These are phyloP conservation scores for Persicaria maculosa DNA, from an alignment of 148 eudicot genomes.

Conservation along the genomic window DNA sequence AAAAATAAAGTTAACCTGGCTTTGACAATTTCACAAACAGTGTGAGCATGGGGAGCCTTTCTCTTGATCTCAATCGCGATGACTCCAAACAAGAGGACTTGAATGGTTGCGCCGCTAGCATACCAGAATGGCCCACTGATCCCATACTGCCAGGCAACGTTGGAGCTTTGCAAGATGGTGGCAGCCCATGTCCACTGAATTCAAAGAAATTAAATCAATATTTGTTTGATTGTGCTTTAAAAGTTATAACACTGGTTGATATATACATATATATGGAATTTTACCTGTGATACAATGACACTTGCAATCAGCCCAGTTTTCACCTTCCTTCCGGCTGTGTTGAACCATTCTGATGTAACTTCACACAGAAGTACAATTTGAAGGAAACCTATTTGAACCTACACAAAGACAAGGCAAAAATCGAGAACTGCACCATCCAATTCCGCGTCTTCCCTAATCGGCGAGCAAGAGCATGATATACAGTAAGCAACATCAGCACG, in stretches of 20 bases:
- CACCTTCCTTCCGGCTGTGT: slow-evolving; percentile 95
- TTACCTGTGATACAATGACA: slow-evolving; percentile 90
- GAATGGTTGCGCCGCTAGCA: slow-evolving; percentile 91
- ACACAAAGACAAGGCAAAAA: not conserved
- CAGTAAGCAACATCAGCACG: slow-evolving; percentile 97
- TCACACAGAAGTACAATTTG: not conserved
- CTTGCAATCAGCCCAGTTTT: slow-evolving; percentile 96
- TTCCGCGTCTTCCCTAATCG: slow-evolving; percentile 89
- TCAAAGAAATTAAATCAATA: no score
- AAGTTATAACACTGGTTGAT: no score
- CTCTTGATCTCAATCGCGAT: slow-evolving; percentile 98
- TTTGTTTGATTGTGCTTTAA: no score
- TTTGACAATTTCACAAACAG: slow-evolving; percentile 90
- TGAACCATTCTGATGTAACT: slow-evolving; percentile 87
- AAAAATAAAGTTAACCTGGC: slow-evolving; percentile 44
- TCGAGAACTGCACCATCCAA: slow-evolving; percentile 65
- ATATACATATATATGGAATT: no score
- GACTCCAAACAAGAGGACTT: slow-evolving; percentile 86
- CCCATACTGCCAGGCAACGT: slow-evolving; percentile 95
- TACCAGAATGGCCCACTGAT: slow-evolving; percentile 97
- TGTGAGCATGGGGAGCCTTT: slow-evolving; percentile 93
- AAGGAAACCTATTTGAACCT: not conserved
- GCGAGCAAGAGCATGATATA: slow-evolving; percentile 81
- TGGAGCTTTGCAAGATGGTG: slow-evolving; percentile 88
- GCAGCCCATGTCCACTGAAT: slow-evolving; percentile 98